Evolutionary conservation across 1,284 basidiomycete species (phyloP).

Genomic region (Cryptococcus amylolentus): DNA sequence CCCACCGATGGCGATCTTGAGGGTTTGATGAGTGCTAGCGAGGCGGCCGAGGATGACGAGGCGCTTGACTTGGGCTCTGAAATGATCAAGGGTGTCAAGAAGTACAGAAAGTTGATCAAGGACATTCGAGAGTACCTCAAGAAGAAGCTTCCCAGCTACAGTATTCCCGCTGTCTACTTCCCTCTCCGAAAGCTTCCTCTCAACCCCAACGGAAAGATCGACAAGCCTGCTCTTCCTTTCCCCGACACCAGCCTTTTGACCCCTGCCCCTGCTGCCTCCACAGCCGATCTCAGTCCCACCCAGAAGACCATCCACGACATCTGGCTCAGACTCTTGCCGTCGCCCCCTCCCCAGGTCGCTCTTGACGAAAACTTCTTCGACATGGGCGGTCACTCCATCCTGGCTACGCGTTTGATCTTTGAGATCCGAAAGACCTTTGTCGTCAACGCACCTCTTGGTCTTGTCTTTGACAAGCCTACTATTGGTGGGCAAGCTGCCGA

Average conservation of each 20-base stretch:
- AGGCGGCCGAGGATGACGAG: slow-evolving; percentile 58
- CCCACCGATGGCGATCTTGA: slow-evolving; percentile 71
- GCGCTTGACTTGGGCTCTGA: slow-evolving; percentile 51
- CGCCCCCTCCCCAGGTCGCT: slow-evolving; percentile 71
- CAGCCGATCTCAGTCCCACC: slow-evolving; percentile 59
- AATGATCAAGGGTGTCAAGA: slow-evolving; percentile 68
- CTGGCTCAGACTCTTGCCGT: slow-evolving; percentile 81
- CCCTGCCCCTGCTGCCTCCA: slow-evolving; percentile 43
- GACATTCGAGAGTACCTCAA: slow-evolving; percentile 93
- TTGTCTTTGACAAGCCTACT: slow-evolving; percentile 90
- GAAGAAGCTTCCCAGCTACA: slow-evolving; percentile 93
- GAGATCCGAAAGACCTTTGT: slow-evolving; percentile 92
- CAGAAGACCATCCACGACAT: slow-evolving; percentile 76
- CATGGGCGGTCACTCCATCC: slow-evolving; percentile 95
- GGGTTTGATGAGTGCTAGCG: slow-evolving; percentile 66
- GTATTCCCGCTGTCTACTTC: slow-evolving; percentile 89
- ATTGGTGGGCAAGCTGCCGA: slow-evolving; percentile 74
- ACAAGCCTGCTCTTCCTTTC: slow-evolving; percentile 98
- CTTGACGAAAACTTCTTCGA: slow-evolving; percentile 97
- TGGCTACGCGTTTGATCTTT: slow-evolving; percentile 95
- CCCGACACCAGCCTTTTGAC: slow-evolving; percentile 86
- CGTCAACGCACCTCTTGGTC: slow-evolving; percentile 83
- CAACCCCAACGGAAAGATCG: slow-evolving; percentile 98
- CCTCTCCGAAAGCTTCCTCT: slow-evolving; percentile 93
- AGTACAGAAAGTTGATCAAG: slow-evolving; percentile 84